Evolutionary conservation across 2,329 filamentous ascomycete genomes (phyloP).

Genomic region (Aspergillus oerlinghausenensis): DNA sequence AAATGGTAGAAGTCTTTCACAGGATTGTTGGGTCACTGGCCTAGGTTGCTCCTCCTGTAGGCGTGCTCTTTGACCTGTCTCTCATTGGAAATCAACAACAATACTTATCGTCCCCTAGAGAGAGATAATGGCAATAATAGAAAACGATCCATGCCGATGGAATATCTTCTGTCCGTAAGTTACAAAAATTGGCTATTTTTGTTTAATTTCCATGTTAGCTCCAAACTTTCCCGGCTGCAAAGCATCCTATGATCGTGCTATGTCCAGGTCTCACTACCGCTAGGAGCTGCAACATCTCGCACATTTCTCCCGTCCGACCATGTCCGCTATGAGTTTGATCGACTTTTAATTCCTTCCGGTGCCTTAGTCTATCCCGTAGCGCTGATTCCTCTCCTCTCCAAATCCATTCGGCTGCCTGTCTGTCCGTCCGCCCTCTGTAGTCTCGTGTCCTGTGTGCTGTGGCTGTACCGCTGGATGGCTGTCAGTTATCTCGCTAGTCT

Average conservation of each 20-base stretch:
- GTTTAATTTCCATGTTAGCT: slow-evolving; percentile 1
- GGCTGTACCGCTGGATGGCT: not conserved
- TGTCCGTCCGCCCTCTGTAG: not conserved
- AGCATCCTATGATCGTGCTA: not conserved
- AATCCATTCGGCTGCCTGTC: not conserved
- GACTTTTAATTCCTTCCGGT: not conserved
- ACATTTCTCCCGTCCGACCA: not conserved
- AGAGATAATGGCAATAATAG: not conserved
- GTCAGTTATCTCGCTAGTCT: not conserved
- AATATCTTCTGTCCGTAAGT: not conserved
- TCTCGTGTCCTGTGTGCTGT: not conserved
- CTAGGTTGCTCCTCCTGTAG: not conserved
- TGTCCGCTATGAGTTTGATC: not conserved
- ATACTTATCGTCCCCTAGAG: not conserved
- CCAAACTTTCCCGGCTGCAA: not conserved
- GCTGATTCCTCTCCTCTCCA: not conserved
- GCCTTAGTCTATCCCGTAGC: not conserved
- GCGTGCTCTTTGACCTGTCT: not conserved
- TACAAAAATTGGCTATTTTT: slow-evolving; percentile 1
- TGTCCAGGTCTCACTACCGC: not conserved
- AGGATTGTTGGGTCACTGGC: not conserved
- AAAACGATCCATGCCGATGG: not conserved
- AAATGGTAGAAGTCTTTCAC: not conserved
- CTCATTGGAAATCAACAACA: not conserved
- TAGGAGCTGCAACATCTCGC: not conserved